Evolutionary conservation across 805 yeast genomes (phyloP).

Genomic region (Yamadazyma tumulicola): DNA sequence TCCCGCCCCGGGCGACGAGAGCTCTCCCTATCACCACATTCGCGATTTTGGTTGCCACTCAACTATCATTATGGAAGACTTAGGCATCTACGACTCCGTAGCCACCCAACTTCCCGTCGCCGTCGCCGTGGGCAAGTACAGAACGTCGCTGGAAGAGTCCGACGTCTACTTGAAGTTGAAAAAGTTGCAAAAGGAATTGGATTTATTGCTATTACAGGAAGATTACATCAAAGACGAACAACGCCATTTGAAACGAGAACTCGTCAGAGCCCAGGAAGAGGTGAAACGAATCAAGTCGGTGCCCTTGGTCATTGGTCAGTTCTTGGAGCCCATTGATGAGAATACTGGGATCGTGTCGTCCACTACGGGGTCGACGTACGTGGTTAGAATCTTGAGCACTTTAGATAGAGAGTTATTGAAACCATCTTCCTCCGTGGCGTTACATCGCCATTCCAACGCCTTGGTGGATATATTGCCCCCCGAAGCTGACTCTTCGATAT

Average conservation of each 20-base stretch:
- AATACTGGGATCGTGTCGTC: conserved; percentile 95
- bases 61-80: conserved; percentile 33
- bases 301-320: conserved; percentile 97
- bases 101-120: conserved; percentile 1
- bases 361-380: conserved; percentile 96
- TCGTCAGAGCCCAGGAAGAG: conserved; percentile 96
- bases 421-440: conserved; percentile 92
- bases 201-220: conserved; percentile 81
- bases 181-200: conserved; percentile 86
- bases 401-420: conserved; percentile 91
- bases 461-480: conserved; percentile 97
- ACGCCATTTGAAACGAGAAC: conserved; percentile 90
- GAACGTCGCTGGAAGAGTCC: conserved; percentile 25
- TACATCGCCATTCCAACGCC: conserved; percentile 98
- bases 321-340: conserved; percentile 94
- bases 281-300: conserved; percentile 97
- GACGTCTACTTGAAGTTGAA: conserved; percentile 85
- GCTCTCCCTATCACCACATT: too few species aligned
- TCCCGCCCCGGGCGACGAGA: too few species aligned
- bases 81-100: conserved; percentile 25
- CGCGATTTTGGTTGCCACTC: conserved; percentile 1
- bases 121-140: conserved; percentile 2
- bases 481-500: conserved; percentile 94
- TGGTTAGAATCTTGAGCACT: conserved; percentile 91
- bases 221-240: conserved; percentile 98